These are phyloP conservation scores for Nakaseomyces delphensis DNA, from an alignment of 1,139 yeast genomes.

Conservation along the genomic window DNA sequence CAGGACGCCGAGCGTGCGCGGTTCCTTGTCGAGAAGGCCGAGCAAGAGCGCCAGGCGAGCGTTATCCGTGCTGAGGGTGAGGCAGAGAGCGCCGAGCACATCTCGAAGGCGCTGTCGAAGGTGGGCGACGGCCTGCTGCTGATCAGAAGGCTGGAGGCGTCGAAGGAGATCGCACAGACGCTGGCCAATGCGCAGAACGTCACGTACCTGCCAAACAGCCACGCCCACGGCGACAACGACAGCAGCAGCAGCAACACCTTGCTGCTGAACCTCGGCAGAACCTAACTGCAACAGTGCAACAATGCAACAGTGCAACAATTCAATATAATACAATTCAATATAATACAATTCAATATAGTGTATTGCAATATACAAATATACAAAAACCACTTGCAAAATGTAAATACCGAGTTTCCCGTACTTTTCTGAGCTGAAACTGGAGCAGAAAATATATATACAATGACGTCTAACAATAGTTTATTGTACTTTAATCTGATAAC, in stretches of 20 bases:
- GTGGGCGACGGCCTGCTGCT: slow-evolving; percentile 94
- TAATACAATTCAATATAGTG: too few species aligned
- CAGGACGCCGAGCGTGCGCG: slow-evolving; percentile 98
- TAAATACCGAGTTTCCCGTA: too few species aligned
- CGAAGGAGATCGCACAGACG: slow-evolving; percentile 87
- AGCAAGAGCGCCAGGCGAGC: slow-evolving; percentile 91
- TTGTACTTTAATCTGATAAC: too few species aligned
- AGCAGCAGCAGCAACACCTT: slow-evolving; percentile 36
- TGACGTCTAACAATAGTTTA: too few species aligned
- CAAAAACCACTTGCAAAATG: too few species aligned
- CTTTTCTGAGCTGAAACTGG: too few species aligned
- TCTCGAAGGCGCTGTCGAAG: slow-evolving; percentile 84
- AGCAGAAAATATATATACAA: too few species aligned
- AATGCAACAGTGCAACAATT: neutral
- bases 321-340: neutral
- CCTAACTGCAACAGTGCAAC: neutral
- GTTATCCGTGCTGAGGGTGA: slow-evolving; percentile 99
- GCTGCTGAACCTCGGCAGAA: slow-evolving; percentile 43
- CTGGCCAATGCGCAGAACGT: slow-evolving; percentile 78
- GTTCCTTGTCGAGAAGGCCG: slow-evolving; percentile 90
- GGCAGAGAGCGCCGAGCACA: slow-evolving; percentile 95
- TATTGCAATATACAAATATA: too few species aligned
- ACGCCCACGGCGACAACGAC: slow-evolving; percentile 32
- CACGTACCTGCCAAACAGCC: slow-evolving; percentile 72
- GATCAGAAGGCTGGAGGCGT: slow-evolving; percentile 93